These are phyloP conservation scores for Mucor sp. DNA, from an alignment of 371 early-diverging fungal species.

Conservation along the genomic window DNA sequence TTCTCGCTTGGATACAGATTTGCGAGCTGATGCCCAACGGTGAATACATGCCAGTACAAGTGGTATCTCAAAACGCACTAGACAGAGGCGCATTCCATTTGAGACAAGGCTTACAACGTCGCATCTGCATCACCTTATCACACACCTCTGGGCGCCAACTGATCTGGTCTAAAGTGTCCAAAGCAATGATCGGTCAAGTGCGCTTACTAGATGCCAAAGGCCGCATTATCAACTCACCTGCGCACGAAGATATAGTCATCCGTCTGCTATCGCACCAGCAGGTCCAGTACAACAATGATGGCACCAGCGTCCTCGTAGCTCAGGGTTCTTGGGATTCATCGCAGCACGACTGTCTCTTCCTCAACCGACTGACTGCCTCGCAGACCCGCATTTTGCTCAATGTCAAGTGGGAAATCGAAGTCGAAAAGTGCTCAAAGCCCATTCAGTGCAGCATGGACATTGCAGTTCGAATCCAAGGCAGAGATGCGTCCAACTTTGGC, in stretches of 20 bases:
- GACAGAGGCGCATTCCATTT: constrained; percentile 71
- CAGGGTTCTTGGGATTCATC: constrained; percentile 87
- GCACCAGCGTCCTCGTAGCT: constrained; percentile 62
- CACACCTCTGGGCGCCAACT: constrained; percentile 76
- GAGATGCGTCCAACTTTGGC: constrained; percentile 47
- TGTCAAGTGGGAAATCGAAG: constrained; percentile 64
- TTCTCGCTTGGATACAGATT: constrained; percentile 70
- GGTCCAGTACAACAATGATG: constrained; percentile 58
- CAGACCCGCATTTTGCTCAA: constrained; percentile 61
- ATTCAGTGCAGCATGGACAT: constrained; percentile 67
- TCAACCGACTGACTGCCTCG: constrained; percentile 70
- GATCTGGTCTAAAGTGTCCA: constrained; percentile 56
- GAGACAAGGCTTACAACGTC: constrained; percentile 86
- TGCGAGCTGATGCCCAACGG: constrained; percentile 74
- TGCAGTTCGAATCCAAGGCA: constrained; percentile 60
- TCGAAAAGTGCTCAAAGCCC: constrained; percentile 59
- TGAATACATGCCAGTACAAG: constrained; percentile 73
- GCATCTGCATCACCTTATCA: constrained; percentile 68
- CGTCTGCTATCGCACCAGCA: constrained; percentile 40
- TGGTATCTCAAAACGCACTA: constrained; percentile 50
- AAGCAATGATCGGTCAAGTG: constrained; percentile 67
- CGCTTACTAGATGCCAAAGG: constrained; percentile 69
- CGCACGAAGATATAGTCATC: constrained; percentile 57
- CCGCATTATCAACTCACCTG: constrained; percentile 53
- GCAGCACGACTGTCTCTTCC: constrained; percentile 71